Evolutionary conservation across 2,329 filamentous ascomycete species (phyloP).

Genomic region (Mycosphaerelloides madeirae): DNA sequence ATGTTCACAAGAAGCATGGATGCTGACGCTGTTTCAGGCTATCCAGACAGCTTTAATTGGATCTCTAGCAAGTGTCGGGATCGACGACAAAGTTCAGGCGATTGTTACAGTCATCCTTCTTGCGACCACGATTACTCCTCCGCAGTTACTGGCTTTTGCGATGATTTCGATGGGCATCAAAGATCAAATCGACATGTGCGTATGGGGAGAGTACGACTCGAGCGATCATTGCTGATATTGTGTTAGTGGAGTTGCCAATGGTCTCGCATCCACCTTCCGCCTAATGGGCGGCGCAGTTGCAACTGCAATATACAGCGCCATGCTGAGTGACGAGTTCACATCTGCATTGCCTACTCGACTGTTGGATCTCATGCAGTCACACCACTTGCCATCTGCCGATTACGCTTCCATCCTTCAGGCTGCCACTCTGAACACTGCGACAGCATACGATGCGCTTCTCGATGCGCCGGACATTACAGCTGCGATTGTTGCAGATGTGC

Average conservation of each 20-base stretch:
- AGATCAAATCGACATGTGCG: constrained; percentile 11
- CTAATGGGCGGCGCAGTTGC: constrained; percentile 17
- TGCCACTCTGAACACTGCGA: constrained; percentile 11
- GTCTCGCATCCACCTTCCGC: constrained; percentile 13
- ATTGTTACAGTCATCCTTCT: constrained; percentile 14
- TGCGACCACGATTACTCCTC: constrained; percentile 11
- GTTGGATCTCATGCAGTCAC: not conserved
- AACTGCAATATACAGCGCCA: constrained; percentile 14
- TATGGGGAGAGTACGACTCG: too few relatives aligned
- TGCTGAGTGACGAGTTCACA: constrained; percentile 11
- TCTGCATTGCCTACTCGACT: constrained; percentile 8
- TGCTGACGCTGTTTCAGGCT: not conserved
- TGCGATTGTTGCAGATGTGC: not conserved
- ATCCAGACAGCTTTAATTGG: constrained; percentile 14
- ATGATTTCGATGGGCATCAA: constrained; percentile 11
- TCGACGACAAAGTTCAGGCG: constrained; percentile 12
- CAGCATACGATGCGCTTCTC: constrained; percentile 7
- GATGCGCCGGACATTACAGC: constrained; percentile 1
- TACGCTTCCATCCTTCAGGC: constrained; percentile 3
- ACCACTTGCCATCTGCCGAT: constrained; percentile 2
- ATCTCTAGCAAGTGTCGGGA: constrained; percentile 9
- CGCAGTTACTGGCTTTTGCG: constrained; percentile 10
- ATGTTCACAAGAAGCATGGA: not conserved
- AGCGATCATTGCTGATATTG: too few relatives aligned
- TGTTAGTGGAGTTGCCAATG: constrained; percentile 11